Conservation (phyloP, 306 rosid genomes). For the Citrullus mucosospermus region DNA sequence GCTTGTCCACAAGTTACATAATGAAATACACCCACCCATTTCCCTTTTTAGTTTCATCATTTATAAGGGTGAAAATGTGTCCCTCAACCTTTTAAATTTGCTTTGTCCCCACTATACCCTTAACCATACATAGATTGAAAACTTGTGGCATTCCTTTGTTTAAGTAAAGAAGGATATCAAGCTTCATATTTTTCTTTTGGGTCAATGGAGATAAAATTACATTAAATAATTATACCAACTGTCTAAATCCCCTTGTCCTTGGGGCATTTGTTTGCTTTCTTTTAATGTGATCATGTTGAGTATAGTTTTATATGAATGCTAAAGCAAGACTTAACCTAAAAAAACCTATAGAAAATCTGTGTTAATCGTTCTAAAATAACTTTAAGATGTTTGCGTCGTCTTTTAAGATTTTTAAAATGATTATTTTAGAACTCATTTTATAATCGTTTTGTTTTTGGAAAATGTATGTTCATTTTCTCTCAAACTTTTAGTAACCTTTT, state of each 20-base stretch:
- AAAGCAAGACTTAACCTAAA: background rate
- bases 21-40: constrained; percentile 12
- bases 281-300: background rate
- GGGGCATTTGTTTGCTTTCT: background rate
- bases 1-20: constrained; percentile 9
- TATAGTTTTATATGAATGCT: background rate
- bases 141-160: background rate
- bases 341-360: no score
- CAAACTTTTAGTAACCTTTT: no score
- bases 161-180: background rate
- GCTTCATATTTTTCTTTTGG: background rate
- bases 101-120: background rate
- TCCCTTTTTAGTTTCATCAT: constrained; percentile 4
- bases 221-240: background rate
- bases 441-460: no score
- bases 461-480: no score
- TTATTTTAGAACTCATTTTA: no score
- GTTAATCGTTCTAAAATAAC: no score
- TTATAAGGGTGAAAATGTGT: constrained; percentile 4
- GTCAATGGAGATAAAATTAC: background rate
- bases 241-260: background rate
- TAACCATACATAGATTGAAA: background rate
- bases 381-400: no score
- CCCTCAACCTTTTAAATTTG: background rate
- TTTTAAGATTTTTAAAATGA: no score